Evolutionary conservation across 495 filamentous ascomycete genomes (phyloP).

Genomic region (Evansstolkia leycettana): DNA sequence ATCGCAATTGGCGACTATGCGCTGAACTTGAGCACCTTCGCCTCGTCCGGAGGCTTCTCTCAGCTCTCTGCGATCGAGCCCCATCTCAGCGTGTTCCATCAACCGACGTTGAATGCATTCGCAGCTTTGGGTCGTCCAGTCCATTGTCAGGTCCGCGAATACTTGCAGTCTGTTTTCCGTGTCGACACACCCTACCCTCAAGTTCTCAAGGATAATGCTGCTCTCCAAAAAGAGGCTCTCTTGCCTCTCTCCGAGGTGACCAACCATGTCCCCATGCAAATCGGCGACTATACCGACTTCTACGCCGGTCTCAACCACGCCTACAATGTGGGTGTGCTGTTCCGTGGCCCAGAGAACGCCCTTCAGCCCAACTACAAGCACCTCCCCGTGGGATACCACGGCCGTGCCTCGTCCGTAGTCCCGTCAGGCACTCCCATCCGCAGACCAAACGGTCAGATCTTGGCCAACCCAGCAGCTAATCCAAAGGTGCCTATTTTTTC

Average conservation of each 20-base stretch:
- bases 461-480: slow-evolving; percentile 49
- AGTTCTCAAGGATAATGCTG: slow-evolving; percentile 43
- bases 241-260: slow-evolving; percentile 45
- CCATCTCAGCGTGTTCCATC: slow-evolving; percentile 49
- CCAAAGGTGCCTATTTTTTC: slow-evolving; percentile 50
- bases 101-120: slow-evolving; percentile 70
- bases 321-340: slow-evolving; percentile 64
- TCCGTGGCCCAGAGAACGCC: slow-evolving; percentile 70
- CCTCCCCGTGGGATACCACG: slow-evolving; percentile 82
- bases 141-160: slow-evolving; percentile 59
- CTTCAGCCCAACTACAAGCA: slow-evolving; percentile 86
- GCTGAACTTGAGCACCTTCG: slow-evolving; percentile 61
- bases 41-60: slow-evolving; percentile 44
- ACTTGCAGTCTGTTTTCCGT: slow-evolving; percentile 60
- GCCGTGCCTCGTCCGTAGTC: slow-evolving; percentile 67
- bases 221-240: slow-evolving; percentile 40
- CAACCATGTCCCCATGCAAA: slow-evolving; percentile 72
- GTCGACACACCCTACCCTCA: slow-evolving; percentile 45
- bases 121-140: slow-evolving; percentile 61
- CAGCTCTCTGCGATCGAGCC: slow-evolving; percentile 44
- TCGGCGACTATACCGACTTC: slow-evolving; percentile 97
- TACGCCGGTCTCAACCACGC: slow-evolving; percentile 90
- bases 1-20: slow-evolving; percentile 68
- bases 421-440: slow-evolving; percentile 63
- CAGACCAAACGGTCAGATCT: slow-evolving; percentile 73